Conservation (phyloP, 2,329 filamentous ascomycete species). For the Microdochium nivale region DNA sequence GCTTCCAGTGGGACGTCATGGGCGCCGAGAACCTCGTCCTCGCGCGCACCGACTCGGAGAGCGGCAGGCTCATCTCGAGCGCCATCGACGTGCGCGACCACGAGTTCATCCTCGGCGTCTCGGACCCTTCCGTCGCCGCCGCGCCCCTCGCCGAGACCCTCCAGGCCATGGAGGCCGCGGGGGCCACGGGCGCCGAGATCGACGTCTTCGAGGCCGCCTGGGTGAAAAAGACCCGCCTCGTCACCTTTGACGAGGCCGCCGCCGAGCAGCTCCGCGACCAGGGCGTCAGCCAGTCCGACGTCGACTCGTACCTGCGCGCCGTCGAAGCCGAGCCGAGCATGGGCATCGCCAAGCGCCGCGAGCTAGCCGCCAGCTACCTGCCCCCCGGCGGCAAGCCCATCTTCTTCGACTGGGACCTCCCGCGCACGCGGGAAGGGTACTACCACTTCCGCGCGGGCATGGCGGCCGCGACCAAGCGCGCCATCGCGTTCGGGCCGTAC, state of each 20-base stretch:
- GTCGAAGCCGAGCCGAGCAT: conserved; percentile 60
- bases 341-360: conserved; percentile 69
- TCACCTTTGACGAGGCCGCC: conserved; percentile 89
- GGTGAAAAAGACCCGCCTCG: conserved; percentile 76
- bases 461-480: conserved; percentile 82
- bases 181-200: conserved; percentile 71
- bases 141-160: conserved; percentile 81
- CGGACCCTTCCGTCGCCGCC: conserved; percentile 49
- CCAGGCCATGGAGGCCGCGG: conserved; percentile 78
- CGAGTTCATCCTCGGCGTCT: conserved; percentile 88
- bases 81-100: conserved; percentile 92
- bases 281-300: conserved; percentile 52
- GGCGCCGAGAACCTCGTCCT: conserved; percentile 91
- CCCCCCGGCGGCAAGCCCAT: conserved; percentile 59
- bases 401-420: conserved; percentile 84
- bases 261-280: conserved; percentile 62
- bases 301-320: conserved; percentile 58
- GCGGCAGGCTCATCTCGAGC: conserved; percentile 80
- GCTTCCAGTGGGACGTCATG: conserved; percentile 99
- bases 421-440: conserved; percentile 86
- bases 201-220: conserved; percentile 79
- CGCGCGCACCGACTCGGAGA: conserved; percentile 91
- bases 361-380: conserved; percentile 45
- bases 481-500: conserved; percentile 82
- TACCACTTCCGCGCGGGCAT: conserved; percentile 87